phyloP scores from a whole-genome alignment of 306 rosid genomes.

The Boehmeria nivea region DNA sequence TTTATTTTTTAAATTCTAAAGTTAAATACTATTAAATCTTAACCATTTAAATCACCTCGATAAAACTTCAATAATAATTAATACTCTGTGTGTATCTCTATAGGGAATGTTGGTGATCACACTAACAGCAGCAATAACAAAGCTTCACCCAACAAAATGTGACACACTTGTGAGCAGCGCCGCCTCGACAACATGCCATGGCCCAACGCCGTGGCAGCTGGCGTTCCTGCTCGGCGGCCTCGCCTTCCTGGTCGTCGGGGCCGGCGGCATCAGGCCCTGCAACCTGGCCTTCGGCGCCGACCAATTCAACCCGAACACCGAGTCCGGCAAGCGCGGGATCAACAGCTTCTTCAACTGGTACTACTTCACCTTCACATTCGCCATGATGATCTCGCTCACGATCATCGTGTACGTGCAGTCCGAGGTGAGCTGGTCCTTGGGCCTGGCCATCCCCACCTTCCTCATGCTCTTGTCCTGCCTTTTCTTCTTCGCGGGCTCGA shows the following conservation, averaged over 20 bases:
- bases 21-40: too few relatives aligned
- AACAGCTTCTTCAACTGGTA: slow-evolving; percentile 96
- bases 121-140: slow-evolving; percentile 61
- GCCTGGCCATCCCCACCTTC: slow-evolving; percentile 66
- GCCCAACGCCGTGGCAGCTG: slow-evolving; percentile 64
- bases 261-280: slow-evolving; percentile 82
- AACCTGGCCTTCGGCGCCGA: slow-evolving; percentile 88
- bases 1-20: too few relatives aligned
- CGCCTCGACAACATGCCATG: slow-evolving; percentile 35
- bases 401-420: slow-evolving; percentile 74
- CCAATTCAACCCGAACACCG: slow-evolving; percentile 77
- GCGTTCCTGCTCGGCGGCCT: slow-evolving; percentile 49
- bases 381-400: slow-evolving; percentile 67
- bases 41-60: too few relatives aligned
- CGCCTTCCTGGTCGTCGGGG: slow-evolving; percentile 58
- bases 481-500: slow-evolving; percentile 56
- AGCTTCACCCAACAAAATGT: slow-evolving; percentile 75
- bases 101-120: slow-evolving; percentile 69
- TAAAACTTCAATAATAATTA: too few relatives aligned
- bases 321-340: slow-evolving; percentile 71
- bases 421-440: slow-evolving; percentile 72
- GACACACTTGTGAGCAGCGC: slow-evolving; percentile 19
- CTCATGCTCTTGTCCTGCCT: slow-evolving; percentile 66
- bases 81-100: too few relatives aligned
- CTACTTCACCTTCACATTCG: slow-evolving; percentile 69